Base-by-base conservation (phyloP, 2,329 filamentous ascomycete genomes). In the Aspergillus alliaceus region DNA sequence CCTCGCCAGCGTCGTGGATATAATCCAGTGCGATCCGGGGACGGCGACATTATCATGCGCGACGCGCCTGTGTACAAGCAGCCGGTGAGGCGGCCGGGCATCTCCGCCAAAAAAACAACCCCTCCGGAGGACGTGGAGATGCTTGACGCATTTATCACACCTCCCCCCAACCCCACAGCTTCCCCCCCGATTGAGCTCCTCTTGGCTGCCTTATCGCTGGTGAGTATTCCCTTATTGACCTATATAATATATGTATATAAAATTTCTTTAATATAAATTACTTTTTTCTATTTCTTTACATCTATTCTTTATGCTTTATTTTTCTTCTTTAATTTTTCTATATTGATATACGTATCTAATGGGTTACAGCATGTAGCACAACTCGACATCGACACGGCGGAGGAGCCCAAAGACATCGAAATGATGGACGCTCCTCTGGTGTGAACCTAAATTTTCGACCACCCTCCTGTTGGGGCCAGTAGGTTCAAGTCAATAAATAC, bases 1-100 rank as follows among this genome's bases (percentile, higher is more conserved):
- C 47, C 22, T 14, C 18, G 34, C 14, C 20, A 15, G 27, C 37
- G 20, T 11, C 37, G 37, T 40, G 37, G 37, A 18, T 18, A 8
- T 24, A 20, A 20, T 4, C 34, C 49, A 39, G 24, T 14, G 22
- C 6, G 14, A n/a, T 47, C 40, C 40, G 18, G 51, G 51, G 51
- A 53, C 37, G 51, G 39, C 31, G 51, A 53, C 40, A 22, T 34
- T n/a, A 44, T 53, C 29, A 53, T 53, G 51, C 24, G 15, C 27
- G 51, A 54, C 40, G 40, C 42, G 34, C 34, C 22, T 15, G 27
- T 46, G 34, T 34, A 35, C 40, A 25, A 12, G 29, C 40, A 18
- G 40, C 40, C 40, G 24, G 40, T 44, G 40, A 44, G 40, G 40
- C 40, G 6, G 22, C 40, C 12, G 22, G 40, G 24, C 40, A 44